Evolutionary conservation across 768 basidiomycete genomes (phyloP).

Genomic region (Phanerodontia chrysosporium): DNA sequence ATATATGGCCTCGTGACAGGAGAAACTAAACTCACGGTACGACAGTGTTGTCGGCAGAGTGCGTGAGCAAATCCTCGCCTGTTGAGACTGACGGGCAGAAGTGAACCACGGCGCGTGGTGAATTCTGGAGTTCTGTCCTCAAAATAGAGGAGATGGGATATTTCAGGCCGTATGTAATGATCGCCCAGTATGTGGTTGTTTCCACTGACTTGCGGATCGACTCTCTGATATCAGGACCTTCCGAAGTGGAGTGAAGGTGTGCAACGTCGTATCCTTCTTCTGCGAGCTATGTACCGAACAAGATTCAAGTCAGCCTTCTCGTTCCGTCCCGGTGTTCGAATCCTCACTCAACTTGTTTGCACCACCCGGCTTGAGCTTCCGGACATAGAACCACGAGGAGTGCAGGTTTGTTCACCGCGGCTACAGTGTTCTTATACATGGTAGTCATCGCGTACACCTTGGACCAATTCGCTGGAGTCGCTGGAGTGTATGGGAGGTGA

Average conservation of each 20-base stretch:
- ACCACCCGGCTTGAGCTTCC: slow-evolving; percentile 31
- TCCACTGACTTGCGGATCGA: background rate
- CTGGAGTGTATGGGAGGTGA: no score
- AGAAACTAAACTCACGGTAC: slow-evolving; percentile 24
- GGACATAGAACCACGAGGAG: slow-evolving; percentile 28
- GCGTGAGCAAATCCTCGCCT: slow-evolving; percentile 25
- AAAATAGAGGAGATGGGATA: background rate
- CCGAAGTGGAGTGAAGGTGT: slow-evolving; percentile 18
- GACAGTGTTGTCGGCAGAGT: slow-evolving; percentile 18
- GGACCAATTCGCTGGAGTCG: no score
- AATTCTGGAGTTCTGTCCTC: slow-evolving; percentile 12
- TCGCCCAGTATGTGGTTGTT: slow-evolving; percentile 20
- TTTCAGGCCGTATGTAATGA: slow-evolving; percentile 29
- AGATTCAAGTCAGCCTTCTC: no score
- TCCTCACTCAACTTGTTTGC: slow-evolving; percentile 29
- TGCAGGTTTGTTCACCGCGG: slow-evolving; percentile 26
- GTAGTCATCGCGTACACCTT: slow-evolving; percentile 11
- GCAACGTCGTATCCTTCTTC: slow-evolving; percentile 38
- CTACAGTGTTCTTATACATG: slow-evolving; percentile 24
- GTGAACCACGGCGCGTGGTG: slow-evolving; percentile 28
- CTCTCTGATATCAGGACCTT: background rate
- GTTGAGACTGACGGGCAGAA: slow-evolving; percentile 28
- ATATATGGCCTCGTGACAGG: background rate
- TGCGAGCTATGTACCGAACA: slow-evolving; percentile 13
- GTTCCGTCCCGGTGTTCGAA: background rate